These are phyloP conservation scores for Xerocomus minutiporus DNA, from an alignment of 1,284 basidiomycete species.

Conservation along the genomic window DNA sequence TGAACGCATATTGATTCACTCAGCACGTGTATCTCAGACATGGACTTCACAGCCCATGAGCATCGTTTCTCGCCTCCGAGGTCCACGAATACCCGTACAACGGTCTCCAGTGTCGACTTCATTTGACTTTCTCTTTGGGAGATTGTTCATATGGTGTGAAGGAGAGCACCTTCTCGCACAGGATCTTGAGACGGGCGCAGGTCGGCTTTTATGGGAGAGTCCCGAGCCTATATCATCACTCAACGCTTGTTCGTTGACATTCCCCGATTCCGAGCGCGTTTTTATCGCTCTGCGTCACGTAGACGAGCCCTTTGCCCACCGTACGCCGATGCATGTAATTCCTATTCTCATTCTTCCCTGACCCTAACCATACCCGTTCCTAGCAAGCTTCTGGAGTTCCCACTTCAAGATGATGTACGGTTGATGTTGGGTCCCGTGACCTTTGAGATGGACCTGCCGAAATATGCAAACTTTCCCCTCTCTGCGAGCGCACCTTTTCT, in stretches of 20 bases:
- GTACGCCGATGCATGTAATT: slow-evolving; percentile 23
- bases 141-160: slow-evolving; percentile 25
- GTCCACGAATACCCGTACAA: slow-evolving; percentile 16
- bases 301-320: slow-evolving; percentile 14
- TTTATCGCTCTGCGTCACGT: slow-evolving; percentile 21
- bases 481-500: slow-evolving; percentile 14
- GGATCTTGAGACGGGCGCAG: slow-evolving; percentile 23
- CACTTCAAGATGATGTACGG: slow-evolving; percentile 12
- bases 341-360: not conserved
- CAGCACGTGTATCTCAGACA: slow-evolving; percentile 17
- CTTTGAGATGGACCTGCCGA: slow-evolving; percentile 20
- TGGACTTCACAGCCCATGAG: slow-evolving; percentile 21
- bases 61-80: slow-evolving; percentile 12
- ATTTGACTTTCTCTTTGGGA: slow-evolving; percentile 24
- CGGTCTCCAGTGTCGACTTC: slow-evolving; percentile 15
- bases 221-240: slow-evolving; percentile 18
- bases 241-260: slow-evolving; percentile 17
- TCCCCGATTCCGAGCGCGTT: slow-evolving; percentile 18
- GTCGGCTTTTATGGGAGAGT: slow-evolving; percentile 18
- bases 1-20: slow-evolving; percentile 17
- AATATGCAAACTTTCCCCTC: slow-evolving; percentile 17
- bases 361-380: slow-evolving; percentile 1
- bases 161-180: slow-evolving; percentile 18
- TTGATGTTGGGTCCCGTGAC: slow-evolving; percentile 14
- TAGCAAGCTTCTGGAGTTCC: slow-evolving; percentile 25